Conservation (phyloP, 768 basidiomycete genomes). For the Termitomyces sp. region DNA sequence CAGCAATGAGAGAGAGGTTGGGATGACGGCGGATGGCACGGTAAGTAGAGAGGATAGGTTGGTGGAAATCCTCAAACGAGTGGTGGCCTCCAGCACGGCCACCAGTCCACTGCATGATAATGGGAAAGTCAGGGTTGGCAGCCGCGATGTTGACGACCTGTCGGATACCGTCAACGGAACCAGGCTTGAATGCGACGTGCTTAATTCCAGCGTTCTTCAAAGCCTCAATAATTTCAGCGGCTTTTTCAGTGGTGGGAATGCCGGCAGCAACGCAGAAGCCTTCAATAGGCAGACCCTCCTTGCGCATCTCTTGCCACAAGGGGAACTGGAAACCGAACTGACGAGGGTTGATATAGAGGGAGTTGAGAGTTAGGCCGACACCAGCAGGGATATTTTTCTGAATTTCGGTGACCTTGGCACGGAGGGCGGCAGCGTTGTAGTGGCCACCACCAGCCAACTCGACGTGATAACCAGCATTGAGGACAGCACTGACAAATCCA, state of each 20-base stretch:
- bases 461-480: constrained; percentile 92
- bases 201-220: constrained; percentile 82
- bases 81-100: constrained; percentile 98
- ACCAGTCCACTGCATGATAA: constrained; percentile 99
- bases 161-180: constrained; percentile 94
- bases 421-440: constrained; percentile 87
- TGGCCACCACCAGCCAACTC: constrained; percentile 98
- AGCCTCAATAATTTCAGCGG: constrained; percentile 89
- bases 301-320: constrained; percentile 96
- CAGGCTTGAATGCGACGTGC: constrained; percentile 97
- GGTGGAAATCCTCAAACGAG: constrained; percentile 98
- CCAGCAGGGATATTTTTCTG: constrained; percentile 80
- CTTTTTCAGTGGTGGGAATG: constrained; percentile 95
- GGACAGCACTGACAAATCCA: constrained; percentile 90
- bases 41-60: constrained; percentile 90
- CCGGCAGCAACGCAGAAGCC: constrained; percentile 99
- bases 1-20: constrained; percentile 88
- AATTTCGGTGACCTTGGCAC: constrained; percentile 89
- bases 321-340: constrained; percentile 98
- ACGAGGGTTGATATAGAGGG: constrained; percentile 96
- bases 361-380: constrained; percentile 89
- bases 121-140: constrained; percentile 91
- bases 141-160: constrained; percentile 96
- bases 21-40: constrained; percentile 80
- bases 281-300: constrained; percentile 92